phyloP scores from a whole-genome alignment of 257 asterid genomes.

The Lithospermum erythrorhizon region DNA sequence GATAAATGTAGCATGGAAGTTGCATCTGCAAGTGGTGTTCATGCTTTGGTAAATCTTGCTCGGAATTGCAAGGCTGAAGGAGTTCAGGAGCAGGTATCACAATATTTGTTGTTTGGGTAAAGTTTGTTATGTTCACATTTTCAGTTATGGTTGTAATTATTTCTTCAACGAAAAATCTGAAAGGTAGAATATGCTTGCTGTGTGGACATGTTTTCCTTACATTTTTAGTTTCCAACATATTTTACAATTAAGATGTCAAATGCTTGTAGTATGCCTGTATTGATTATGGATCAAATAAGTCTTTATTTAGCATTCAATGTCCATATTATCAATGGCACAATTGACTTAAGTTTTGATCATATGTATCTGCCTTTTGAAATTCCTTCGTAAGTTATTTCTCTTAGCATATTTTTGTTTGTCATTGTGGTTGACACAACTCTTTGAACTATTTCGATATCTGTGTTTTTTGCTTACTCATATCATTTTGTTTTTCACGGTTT shows the following conservation, averaged over 20 bases:
- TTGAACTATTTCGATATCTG: no score
- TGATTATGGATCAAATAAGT: background rate
- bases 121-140: background rate
- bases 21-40: constrained; percentile 65
- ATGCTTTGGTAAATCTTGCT: constrained; percentile 63
- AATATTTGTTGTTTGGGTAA: constrained; percentile 2
- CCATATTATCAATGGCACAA: background rate
- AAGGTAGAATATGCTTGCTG: no score
- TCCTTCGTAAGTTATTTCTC: no score
- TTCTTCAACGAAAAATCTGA: no score
- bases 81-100: constrained; percentile 82
- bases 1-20: constrained; percentile 85
- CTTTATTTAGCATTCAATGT: no score
- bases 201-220: no score
- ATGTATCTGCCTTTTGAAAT: background rate
- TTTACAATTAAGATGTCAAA: background rate
- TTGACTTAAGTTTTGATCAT: background rate
- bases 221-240: no score
- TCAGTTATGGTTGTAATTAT: no score
- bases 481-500: background rate
- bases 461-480: background rate
- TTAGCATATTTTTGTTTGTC: background rate
- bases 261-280: background rate
- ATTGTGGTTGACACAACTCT: background rate
- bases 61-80: constrained; percentile 67